Conservation (phyloP, 1,284 basidiomycete species). For the Leccinum solheimii region DNA sequence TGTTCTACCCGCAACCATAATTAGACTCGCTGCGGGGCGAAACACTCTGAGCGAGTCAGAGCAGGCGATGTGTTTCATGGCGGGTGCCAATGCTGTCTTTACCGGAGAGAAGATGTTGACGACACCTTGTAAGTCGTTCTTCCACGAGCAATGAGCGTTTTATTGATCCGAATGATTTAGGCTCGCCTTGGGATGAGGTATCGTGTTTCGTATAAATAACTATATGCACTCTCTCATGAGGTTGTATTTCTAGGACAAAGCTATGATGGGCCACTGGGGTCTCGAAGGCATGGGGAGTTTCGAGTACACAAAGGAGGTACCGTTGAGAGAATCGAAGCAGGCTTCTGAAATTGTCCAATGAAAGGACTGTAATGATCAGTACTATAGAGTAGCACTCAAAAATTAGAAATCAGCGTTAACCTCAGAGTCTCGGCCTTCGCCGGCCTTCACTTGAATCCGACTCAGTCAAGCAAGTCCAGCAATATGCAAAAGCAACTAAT, state of each 20-base stretch:
- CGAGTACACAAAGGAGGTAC: constrained; percentile 50
- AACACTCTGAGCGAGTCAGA: constrained; percentile 90
- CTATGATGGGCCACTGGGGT: constrained; percentile 93
- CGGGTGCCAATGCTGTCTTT: constrained; percentile 97
- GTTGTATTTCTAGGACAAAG: constrained; percentile 68
- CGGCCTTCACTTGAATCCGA: constrained; percentile 9
- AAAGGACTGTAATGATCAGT: not conserved
- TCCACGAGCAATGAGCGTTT: constrained; percentile 8
- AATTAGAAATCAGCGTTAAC: not conserved
- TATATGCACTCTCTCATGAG: constrained; percentile 12
- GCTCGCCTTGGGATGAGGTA: constrained; percentile 85
- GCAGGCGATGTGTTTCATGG: constrained; percentile 98
- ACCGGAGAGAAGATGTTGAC: constrained; percentile 98
- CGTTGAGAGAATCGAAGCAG: not conserved
- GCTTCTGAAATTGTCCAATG: not conserved
- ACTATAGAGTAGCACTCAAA: not conserved
- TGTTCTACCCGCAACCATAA: constrained; percentile 90
- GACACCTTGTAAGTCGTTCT: constrained; percentile 75
- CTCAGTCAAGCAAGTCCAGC: not conserved
- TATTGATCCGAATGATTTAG: constrained; percentile 36
- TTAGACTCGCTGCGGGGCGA: constrained; percentile 92
- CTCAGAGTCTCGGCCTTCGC: constrained; percentile 23
- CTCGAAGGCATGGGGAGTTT: constrained; percentile 90
- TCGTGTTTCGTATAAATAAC: constrained; percentile 15
- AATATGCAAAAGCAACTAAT: constrained; percentile 29